Conservation (phyloP, 139 green algal species). For the Raphidocelis subcapitata region DNA sequence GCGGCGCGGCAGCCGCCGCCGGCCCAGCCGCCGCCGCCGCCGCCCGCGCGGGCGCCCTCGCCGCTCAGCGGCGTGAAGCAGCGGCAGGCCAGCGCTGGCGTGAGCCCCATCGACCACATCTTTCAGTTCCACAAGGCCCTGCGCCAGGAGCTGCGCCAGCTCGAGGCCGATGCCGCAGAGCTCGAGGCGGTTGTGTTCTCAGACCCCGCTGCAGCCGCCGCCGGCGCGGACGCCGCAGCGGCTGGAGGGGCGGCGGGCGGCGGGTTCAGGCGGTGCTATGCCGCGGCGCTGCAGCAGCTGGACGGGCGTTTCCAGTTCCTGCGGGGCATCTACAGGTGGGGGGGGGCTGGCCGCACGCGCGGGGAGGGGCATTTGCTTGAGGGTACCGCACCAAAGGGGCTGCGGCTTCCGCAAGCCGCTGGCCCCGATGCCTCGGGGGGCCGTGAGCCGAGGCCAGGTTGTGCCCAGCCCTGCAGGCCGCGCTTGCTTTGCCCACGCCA, state of each 20-base stretch:
- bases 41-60: background rate
- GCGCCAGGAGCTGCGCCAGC: constrained; percentile 71
- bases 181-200: constrained; percentile 43
- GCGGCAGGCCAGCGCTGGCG: constrained; percentile 1
- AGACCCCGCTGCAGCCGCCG: constrained; percentile 1
- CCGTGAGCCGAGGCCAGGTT: no score
- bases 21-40: constrained; percentile 1
- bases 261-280: constrained; percentile 12
- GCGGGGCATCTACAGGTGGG: constrained; percentile 54
- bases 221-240: background rate
- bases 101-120: constrained; percentile 96
- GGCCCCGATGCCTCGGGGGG: no score
- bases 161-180: constrained; percentile 73
- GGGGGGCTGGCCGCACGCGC: no score
- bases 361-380: no score
- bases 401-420: no score
- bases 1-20: background rate
- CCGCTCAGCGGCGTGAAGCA: background rate
- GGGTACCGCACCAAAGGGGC: no score
- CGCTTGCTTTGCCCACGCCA: no score
- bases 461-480: no score
- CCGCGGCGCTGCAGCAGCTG: constrained; percentile 64
- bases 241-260: background rate
- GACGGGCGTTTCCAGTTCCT: constrained; percentile 93
- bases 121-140: constrained; percentile 91